These are phyloP conservation scores for Colletotrichum godetiae DNA, from an alignment of 2,329 filamentous ascomycete species.

Conservation along the genomic window DNA sequence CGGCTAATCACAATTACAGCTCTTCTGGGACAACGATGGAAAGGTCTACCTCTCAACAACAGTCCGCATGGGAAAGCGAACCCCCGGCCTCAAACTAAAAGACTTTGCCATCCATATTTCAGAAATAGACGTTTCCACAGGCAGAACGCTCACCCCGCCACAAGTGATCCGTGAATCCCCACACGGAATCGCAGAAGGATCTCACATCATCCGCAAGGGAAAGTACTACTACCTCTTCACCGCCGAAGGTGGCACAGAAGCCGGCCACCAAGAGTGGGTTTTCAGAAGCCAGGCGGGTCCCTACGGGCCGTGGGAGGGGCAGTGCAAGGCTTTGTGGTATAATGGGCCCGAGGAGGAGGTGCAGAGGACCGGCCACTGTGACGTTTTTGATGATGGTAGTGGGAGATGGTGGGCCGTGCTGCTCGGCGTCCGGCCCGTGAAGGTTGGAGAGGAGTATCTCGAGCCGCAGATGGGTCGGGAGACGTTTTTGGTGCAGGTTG, in stretches of 20 bases:
- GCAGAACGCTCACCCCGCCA: constrained; percentile 51
- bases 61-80: constrained; percentile 48
- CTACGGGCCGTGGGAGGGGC: constrained; percentile 62
- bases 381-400: constrained; percentile 56
- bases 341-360: constrained; percentile 60
- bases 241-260: constrained; percentile 55
- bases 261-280: constrained; percentile 64
- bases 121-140: constrained; percentile 54
- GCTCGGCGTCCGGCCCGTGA: constrained; percentile 55
- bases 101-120: constrained; percentile 63
- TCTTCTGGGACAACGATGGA: constrained; percentile 62
- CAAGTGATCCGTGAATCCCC: constrained; percentile 49
- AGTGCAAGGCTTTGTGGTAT: constrained; percentile 56
- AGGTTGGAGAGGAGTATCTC: constrained; percentile 42
- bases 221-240: constrained; percentile 53
- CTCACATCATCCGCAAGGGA: constrained; percentile 49
- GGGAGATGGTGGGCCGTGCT: constrained; percentile 62
- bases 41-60: constrained; percentile 61
- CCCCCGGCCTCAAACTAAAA: constrained; percentile 53
- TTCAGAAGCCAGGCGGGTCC: constrained; percentile 55
- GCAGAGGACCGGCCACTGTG: constrained; percentile 61
- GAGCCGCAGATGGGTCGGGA: constrained; percentile 59
- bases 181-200: constrained; percentile 55
- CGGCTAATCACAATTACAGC: constrained; percentile 19
- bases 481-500: constrained; percentile 60